phyloP scores from a whole-genome alignment of 345 rosid species.

The Eucalyptus pauciflora region DNA sequence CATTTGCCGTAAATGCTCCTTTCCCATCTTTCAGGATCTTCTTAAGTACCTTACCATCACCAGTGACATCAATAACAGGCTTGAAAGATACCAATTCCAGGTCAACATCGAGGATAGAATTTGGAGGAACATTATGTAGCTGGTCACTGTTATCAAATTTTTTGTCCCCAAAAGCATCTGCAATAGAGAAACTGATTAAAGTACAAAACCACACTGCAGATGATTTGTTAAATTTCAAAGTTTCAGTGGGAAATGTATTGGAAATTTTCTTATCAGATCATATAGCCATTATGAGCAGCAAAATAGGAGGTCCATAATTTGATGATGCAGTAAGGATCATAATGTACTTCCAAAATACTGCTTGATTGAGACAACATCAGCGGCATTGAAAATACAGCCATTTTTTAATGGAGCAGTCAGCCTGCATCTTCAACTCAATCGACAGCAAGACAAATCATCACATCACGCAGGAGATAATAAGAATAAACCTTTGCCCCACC shows the following conservation, averaged over 20 bases:
- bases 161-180: slow-evolving; percentile 44
- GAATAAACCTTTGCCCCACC: not conserved
- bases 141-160: slow-evolving; percentile 8
- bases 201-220: not conserved
- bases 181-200: not conserved
- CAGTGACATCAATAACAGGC: slow-evolving; percentile 41
- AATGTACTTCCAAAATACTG: not conserved
- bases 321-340: not conserved
- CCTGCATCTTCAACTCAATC: not conserved
- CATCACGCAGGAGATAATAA: not conserved
- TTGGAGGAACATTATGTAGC: slow-evolving; percentile 18
- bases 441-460: not conserved
- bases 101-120: slow-evolving; percentile 26
- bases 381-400: not conserved
- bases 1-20: slow-evolving; percentile 26
- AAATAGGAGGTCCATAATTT: not conserved
- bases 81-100: slow-evolving; percentile 43
- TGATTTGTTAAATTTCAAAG: not conserved
- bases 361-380: not conserved
- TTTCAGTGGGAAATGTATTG: not conserved
- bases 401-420: not conserved
- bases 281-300: not conserved
- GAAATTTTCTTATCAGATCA: not conserved
- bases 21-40: slow-evolving; percentile 53
- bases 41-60: slow-evolving; percentile 45